Evolutionary conservation across 2,329 filamentous ascomycete species (phyloP), one percentile per base, ranked within the genome.

Genomic region (Ophiognomonia clavigignenti-juglandacearum): DNA sequence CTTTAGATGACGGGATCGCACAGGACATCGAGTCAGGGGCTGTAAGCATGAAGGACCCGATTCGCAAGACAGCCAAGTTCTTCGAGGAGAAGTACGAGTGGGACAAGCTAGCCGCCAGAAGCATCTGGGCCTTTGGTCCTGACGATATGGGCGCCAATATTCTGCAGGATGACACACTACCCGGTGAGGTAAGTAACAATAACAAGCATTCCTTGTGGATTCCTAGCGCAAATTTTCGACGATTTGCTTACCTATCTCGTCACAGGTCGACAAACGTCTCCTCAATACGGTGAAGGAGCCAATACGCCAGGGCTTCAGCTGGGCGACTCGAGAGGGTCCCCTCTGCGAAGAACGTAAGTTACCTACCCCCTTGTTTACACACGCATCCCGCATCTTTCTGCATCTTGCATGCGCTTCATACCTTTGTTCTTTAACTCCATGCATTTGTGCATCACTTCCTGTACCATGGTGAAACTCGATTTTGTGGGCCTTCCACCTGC

Each of bases 71-170:
- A 35, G 92, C 91, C 58, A 95, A 93, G 61, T 97, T 95, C 72
- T 97, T 98, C 60, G 91, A 97, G 64, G 88, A 96, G 52, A 93
- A 89, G 55, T 95, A 98, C 63, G 92, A 91, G 47, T 98, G 95
- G 85, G 93, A 98, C 69, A 82, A 96, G 59, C 77, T 98, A 53
- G 92, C 93, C 13, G 89, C 88, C 20, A 80, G 93, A 59, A 96
- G 91, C 62, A 96, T 98, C 61, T 98, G 93, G 93, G 93, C 93
- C 1, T 98, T 98, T 69, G 93, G 93, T 3, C 93, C 93, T 4
- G 92, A 97, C 49, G 93, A 98, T 55, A 86, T 83, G 73, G 88
- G 91, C 1, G 89, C 93, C 6, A 98, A 98, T 66, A 93, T 98
- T 55, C 72, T 98, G 41, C 91, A 96, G 66, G 93, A 98, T 65